phyloP scores from a whole-genome alignment of 495 filamentous ascomycete genomes.

The Xylaria intraflava region DNA sequence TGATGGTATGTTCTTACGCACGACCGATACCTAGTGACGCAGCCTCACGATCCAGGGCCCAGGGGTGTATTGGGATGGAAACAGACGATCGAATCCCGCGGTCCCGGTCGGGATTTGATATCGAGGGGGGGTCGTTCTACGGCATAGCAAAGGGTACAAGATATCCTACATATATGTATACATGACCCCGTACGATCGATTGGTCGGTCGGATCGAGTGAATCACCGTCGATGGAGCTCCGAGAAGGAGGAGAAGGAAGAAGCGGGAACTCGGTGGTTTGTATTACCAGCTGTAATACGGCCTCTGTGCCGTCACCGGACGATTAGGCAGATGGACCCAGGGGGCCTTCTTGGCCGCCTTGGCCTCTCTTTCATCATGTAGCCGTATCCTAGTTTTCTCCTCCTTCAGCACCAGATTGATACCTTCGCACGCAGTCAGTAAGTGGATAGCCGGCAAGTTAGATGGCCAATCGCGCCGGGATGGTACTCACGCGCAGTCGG shows the following conservation, averaged over 20 bases:
- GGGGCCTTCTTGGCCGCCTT: conserved; percentile 63
- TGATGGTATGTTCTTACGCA: neutral
- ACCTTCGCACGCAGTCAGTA: conserved; percentile 32
- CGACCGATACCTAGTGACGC: neutral
- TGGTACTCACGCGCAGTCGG: conserved; percentile 64
- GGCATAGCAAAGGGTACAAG: neutral
- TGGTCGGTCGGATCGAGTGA: neutral
- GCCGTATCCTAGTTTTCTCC: conserved; percentile 76
- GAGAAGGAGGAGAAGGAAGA: no score
- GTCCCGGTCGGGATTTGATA: neutral
- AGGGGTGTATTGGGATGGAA: neutral
- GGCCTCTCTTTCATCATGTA: conserved; percentile 67
- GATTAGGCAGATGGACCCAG: conserved; percentile 80
- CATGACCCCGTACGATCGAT: neutral
- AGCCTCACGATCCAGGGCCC: neutral
- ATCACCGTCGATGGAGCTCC: neutral
- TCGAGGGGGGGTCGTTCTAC: neutral
- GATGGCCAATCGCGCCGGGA: neutral
- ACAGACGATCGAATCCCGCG: neutral
- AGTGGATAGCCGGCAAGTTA: neutral
- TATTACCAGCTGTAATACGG: conserved; percentile 83
- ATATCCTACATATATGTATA: conserved; percentile 12
- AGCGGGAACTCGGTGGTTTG: neutral
- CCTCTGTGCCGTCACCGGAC: conserved; percentile 67
- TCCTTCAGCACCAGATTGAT: conserved; percentile 87